phyloP scores from a whole-genome alignment of 2,329 filamentous ascomycete genomes.

The Cytospora leucostoma region DNA sequence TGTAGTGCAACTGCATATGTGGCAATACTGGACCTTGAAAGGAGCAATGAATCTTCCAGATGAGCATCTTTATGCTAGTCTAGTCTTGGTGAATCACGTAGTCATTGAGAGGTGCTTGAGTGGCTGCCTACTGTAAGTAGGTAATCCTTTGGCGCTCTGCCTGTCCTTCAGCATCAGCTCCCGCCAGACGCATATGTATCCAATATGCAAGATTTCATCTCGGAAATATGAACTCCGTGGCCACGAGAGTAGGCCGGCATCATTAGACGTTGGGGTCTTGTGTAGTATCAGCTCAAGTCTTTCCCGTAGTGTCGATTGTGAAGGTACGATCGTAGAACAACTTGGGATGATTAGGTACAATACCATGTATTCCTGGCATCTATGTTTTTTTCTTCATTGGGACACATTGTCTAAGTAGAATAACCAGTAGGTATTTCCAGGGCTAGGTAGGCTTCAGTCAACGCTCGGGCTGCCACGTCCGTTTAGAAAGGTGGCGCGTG shows the following conservation, averaged over 20 bases:
- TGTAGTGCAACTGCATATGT: neutral
- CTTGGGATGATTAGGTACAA: neutral
- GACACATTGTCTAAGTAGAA: too few relatives aligned
- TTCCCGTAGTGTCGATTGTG: neutral
- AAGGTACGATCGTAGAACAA: neutral
- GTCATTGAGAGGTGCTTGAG: too few relatives aligned
- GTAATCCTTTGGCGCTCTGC: neutral
- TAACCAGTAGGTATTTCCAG: too few relatives aligned
- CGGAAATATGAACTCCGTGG: neutral
- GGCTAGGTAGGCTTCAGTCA: neutral
- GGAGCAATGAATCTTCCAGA: neutral
- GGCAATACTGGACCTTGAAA: neutral
- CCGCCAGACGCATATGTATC: neutral
- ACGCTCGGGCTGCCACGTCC: too few relatives aligned
- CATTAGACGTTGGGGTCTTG: too few relatives aligned
- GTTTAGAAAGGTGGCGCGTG: neutral
- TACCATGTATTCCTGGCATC: neutral
- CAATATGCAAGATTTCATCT: neutral
- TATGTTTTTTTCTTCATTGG: too few relatives aligned
- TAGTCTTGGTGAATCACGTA: neutral
- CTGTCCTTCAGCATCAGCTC: neutral
- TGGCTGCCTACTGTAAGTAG: too few relatives aligned
- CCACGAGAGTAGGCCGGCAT: neutral
- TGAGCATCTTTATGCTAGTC: neutral
- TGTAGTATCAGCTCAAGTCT: too few relatives aligned